Evolutionary conservation across 768 basidiomycete genomes (phyloP), one percentile per base, ranked within the genome.

Genomic region (Amanita pseudoporphyria): DNA sequence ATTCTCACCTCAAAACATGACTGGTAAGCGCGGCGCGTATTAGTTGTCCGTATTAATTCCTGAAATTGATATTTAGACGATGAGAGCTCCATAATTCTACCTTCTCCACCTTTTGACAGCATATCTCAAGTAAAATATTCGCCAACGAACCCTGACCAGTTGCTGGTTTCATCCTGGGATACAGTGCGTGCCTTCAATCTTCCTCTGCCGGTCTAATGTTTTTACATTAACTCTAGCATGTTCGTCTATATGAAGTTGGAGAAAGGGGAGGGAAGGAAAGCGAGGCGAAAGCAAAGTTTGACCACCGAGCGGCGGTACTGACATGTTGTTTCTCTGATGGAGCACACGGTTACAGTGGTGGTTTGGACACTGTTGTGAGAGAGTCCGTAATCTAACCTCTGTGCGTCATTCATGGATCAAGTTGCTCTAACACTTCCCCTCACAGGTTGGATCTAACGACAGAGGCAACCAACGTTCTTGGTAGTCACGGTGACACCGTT

Each of bases 131-230:
- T 97, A 24, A 74, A 78, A 28, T 97, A 87, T 65, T 89, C 91
- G 18, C 87, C 91, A 1, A 73, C 74, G 3, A 78, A 86, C 62
- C 83, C 92, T 2, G 74, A 85, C 48, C 81, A 85, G 16, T 68
- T 98, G 1, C 68, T 97, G 0, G 88, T 87, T 14, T 80, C 89
- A 10, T 85, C 87, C 53, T 98, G 95, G 95, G 95, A 98, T 65
- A 79, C 87, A 19, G 78, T 76, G 58, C 24, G 69, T 57, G 4
- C 39, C 21, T 16, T 37, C 51, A 47, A 49, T 43, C 40, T 21
- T 50, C 51, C 38, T 24, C 32, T 52, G 39, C 49, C 7, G 37
- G 41, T 49, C 51, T 55, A 26, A 9, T 12, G 40, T 37, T 30
- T 48, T 52, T 14, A 41, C 22, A 18, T n/a, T 14, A 18, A 5